Evolutionary conservation across 2,329 filamentous ascomycete genomes (phyloP).

Genomic region (Exserohilum rostratum): DNA sequence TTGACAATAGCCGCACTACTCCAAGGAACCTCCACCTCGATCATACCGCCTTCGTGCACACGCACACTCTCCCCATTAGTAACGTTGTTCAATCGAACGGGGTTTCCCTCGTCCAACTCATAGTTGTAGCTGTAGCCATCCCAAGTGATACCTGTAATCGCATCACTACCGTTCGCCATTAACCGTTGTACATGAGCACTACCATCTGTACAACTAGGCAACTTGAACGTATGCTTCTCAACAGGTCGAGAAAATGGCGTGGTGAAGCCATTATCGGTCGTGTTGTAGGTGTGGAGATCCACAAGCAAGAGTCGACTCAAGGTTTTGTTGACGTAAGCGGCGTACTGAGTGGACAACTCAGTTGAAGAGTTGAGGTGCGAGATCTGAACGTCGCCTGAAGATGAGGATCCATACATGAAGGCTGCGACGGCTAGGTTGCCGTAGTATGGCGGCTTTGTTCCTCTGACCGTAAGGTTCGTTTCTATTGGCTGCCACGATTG

Average conservation of each 20-base stretch:
- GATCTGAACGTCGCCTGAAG: background rate
- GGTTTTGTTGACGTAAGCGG: slow-evolving; percentile 59
- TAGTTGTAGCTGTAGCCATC: slow-evolving; percentile 67
- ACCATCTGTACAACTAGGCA: slow-evolving; percentile 32
- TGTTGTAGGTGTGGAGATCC: slow-evolving; percentile 60
- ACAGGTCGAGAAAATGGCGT: slow-evolving; percentile 35
- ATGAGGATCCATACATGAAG: slow-evolving; percentile 46
- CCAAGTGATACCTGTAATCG: slow-evolving; percentile 65
- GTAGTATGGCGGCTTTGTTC: slow-evolving; percentile 70
- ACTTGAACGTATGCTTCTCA: slow-evolving; percentile 51
- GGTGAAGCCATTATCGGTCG: slow-evolving; percentile 12
- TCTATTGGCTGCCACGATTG: slow-evolving; percentile 63
- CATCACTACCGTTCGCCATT: slow-evolving; percentile 67
- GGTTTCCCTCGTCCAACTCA: slow-evolving; percentile 61
- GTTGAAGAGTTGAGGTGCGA: background rate
- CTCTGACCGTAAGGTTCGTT: slow-evolving; percentile 56
- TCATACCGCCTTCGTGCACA: slow-evolving; percentile 23
- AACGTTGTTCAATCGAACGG: slow-evolving; percentile 62
- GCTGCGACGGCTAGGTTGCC: slow-evolving; percentile 64
- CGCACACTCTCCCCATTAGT: slow-evolving; percentile 57
- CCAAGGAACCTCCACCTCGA: slow-evolving; percentile 2
- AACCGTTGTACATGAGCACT: slow-evolving; percentile 55
- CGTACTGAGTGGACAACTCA: slow-evolving; percentile 39
- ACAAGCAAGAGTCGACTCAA: slow-evolving; percentile 60
- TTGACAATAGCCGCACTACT: slow-evolving; percentile 7